A percentile compares a stretch with the other conserved stretches of the same genome.
Evolutionary conservation across 805 yeast species (phyloP).

Genomic region (Metschnikowia lochheadii): DNA sequence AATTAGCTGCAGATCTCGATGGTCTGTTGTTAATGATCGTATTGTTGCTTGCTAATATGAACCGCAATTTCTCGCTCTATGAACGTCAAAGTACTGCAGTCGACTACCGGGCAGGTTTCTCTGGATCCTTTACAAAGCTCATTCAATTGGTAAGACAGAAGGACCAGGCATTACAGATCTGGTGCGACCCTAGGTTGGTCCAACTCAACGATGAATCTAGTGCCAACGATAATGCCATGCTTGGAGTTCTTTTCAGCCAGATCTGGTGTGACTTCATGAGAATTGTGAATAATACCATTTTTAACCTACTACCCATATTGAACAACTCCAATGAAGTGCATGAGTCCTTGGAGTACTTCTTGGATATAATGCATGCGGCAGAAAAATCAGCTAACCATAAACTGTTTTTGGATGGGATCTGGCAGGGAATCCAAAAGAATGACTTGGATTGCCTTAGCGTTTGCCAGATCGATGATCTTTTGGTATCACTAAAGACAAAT

Average conservation of each 20-base stretch:
- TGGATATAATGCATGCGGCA: constrained; percentile 22
- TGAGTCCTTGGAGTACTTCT: constrained; percentile 15
- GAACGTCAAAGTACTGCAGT: constrained; percentile 15
- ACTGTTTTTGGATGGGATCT: constrained; percentile 19
- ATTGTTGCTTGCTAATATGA: constrained; percentile 19
- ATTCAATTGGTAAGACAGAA: constrained; percentile 16
- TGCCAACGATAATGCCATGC: constrained; percentile 17
- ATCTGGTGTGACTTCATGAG: constrained; percentile 38
- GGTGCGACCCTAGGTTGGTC: constrained; percentile 34
- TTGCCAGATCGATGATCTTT: constrained; percentile 16
- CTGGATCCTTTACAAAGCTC: constrained; percentile 19
- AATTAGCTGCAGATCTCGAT: constrained; percentile 3
- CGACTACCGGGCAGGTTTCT: constrained; percentile 17
- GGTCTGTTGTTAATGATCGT: constrained; percentile 12
- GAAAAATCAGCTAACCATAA: constrained; percentile 22
- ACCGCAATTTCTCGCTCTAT: constrained; percentile 19
- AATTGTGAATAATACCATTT: constrained; percentile 24
- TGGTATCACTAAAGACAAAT: constrained; percentile 21
- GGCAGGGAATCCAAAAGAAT: constrained; percentile 8
- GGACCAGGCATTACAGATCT: constrained; percentile 21
- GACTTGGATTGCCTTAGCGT: constrained; percentile 5
- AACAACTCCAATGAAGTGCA: constrained; percentile 21
- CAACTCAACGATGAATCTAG: constrained; percentile 16
- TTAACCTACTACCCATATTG: constrained; percentile 24
- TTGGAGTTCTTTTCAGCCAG: constrained; percentile 28